Evolutionary conservation across 208 protist genomes (phyloP), one percentile per base, ranked within the genome.

Genomic region (Wallacemonas sp.): DNA sequence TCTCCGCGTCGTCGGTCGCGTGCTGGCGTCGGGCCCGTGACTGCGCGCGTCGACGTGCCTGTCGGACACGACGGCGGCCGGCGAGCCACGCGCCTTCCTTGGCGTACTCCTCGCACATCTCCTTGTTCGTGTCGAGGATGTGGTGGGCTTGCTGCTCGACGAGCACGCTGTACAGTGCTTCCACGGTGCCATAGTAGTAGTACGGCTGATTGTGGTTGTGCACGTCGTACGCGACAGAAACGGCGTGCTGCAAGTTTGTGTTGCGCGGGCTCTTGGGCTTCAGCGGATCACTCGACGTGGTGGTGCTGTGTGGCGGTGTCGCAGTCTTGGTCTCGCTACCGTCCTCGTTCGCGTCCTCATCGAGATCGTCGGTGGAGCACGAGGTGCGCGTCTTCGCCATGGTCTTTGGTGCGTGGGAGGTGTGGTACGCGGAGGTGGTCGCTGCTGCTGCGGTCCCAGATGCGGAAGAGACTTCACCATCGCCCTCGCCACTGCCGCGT

Each of bases 91-190:
- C 61, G 23, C 28, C 42, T 59, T 89, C 83, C 23, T 73, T 69
- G 16, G 70, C 68, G 59, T 89, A 82, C 11, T 86, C 32, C 5
- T 54, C 48, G 29, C 70, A 77, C 76, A 89, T 86, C 29, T 89
- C 77, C 11, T 70, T 71, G 55, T 89, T 86, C n/a, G 77, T 89
- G 38, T 84, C 77, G 1, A 83, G 70, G 0, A 86, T 52, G 33
- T 71, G 71, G n/a, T 23, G 52, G 23, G 46, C 64, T 26, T 57
- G 54, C 4, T 54, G 22, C 18, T 28, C 57, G 12, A 79, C 62
- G 7, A 81, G 49, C 33, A 67, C 28, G 33, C 25, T 22, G 45
- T 76, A 81, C 25, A 81, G 52, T 11, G 68, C 61, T 14, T 68
- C 61, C 2, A 31, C 18, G 36, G 45, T 67, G 33, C 70, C 57